Evolutionary conservation across 2,329 filamentous ascomycete species (phyloP).

Genomic region (Diaporthe longicolla): DNA sequence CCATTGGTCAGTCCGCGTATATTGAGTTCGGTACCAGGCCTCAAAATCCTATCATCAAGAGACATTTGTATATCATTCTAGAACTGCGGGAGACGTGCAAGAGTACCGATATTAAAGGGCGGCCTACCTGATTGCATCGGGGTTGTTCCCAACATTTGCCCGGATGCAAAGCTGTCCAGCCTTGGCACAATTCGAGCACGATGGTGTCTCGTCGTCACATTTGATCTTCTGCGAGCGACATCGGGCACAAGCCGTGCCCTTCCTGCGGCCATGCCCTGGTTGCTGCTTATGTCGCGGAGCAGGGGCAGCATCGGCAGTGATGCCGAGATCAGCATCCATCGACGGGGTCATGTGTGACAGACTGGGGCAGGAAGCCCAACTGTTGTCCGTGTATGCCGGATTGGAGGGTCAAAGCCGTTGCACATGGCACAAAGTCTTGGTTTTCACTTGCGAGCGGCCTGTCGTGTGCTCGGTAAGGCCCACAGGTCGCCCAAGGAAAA

Average conservation of each 20-base stretch:
- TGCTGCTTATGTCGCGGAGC: slow-evolving; percentile 13
- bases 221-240: slow-evolving; percentile 53
- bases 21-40: not conserved
- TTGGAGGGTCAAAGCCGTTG: not conserved
- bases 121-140: slow-evolving; percentile 40
- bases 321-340: slow-evolving; percentile 6
- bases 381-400: not conserved
- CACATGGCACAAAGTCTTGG: not conserved
- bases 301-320: slow-evolving; percentile 22
- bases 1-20: slow-evolving; percentile 7
- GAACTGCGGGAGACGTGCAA: not conserved
- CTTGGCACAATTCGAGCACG: slow-evolving; percentile 51
- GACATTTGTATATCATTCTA: not conserved
- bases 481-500: not conserved
- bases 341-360: slow-evolving; percentile 34
- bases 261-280: slow-evolving; percentile 41
- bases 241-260: slow-evolving; percentile 52
- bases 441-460: not conserved
- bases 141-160: slow-evolving; percentile 39
- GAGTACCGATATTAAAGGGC: no score
- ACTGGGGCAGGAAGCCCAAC: not conserved
- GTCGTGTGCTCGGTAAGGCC: not conserved
- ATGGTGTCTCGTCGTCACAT: slow-evolving; percentile 49
- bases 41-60: not conserved
- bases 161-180: slow-evolving; percentile 50